phyloP scores from a whole-genome alignment of 345 rosid genomes.

The Rhodamnia argentea region DNA sequence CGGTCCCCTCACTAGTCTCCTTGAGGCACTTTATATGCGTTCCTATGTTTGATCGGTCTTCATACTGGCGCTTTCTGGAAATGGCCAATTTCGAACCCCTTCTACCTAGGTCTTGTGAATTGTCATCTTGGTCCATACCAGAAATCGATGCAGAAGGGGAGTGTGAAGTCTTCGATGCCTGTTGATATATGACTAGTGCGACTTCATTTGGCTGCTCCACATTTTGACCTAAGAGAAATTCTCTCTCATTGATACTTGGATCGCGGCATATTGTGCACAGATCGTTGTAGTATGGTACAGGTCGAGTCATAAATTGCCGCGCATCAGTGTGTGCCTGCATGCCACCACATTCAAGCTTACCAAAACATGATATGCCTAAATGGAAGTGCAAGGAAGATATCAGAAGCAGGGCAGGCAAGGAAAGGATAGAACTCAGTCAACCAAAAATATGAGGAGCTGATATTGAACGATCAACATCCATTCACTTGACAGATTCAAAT shows the following conservation, averaged over 20 bases:
- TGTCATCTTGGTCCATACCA: constrained; percentile 32
- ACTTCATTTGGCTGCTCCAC: constrained; percentile 35
- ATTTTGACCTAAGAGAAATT: constrained; percentile 39
- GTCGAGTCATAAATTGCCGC: constrained; percentile 70
- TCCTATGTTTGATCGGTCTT: constrained; percentile 15
- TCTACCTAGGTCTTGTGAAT: constrained; percentile 6
- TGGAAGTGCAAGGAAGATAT: neutral
- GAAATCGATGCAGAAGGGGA: constrained; percentile 23
- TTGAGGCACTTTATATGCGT: constrained; percentile 22
- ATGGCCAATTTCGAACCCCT: constrained; percentile 3
- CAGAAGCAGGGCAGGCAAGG: neutral
- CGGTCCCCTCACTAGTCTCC: neutral
- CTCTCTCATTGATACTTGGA: constrained; percentile 26
- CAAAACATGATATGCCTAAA: neutral
- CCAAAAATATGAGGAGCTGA: neutral
- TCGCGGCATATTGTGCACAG: constrained; percentile 51
- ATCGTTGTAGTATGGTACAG: constrained; percentile 67
- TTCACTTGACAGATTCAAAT: neutral
- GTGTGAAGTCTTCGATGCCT: constrained; percentile 13
- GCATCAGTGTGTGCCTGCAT: constrained; percentile 64
- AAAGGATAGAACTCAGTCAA: neutral
- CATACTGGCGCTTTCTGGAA: constrained; percentile 25
- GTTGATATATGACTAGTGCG: constrained; percentile 13
- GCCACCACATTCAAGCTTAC: neutral
- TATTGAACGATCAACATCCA: neutral